Percentiles rank a stretch among this genome's conserved stretches.
Conservation (phyloP, 2,329 filamentous ascomycete species). For the Alternaria sp. region DNA sequence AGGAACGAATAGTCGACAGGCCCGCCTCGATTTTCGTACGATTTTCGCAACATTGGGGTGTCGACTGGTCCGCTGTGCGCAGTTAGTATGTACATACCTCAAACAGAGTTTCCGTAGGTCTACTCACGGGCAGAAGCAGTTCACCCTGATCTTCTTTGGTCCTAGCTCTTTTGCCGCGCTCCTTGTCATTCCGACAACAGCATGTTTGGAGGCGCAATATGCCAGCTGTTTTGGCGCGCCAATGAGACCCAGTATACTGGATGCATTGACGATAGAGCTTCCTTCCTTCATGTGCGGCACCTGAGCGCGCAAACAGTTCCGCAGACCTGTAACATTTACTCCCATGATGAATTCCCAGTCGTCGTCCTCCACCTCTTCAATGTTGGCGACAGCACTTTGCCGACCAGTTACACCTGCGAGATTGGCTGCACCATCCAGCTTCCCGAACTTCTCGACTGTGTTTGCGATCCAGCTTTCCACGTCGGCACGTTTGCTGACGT, state of each 20-base stretch:
- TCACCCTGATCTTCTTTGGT: slow-evolving; percentile 45
- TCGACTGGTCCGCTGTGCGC: slow-evolving; percentile 39
- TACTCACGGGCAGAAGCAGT: slow-evolving; percentile 49
- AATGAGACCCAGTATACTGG: slow-evolving; percentile 62
- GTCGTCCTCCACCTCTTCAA: slow-evolving; percentile 46
- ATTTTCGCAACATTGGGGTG: slow-evolving; percentile 46
- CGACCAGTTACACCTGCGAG: slow-evolving; percentile 56
- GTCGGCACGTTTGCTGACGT: slow-evolving; percentile 58
- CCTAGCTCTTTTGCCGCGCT: slow-evolving; percentile 53
- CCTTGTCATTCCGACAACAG: slow-evolving; percentile 53
- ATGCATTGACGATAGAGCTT: slow-evolving; percentile 55
- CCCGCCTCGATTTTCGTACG: slow-evolving; percentile 27
- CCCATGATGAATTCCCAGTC: slow-evolving; percentile 53
- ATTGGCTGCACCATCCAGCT: slow-evolving; percentile 52
- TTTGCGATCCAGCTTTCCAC: slow-evolving; percentile 63
- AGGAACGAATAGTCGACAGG: slow-evolving; percentile 33
- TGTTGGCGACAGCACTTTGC: slow-evolving; percentile 29
- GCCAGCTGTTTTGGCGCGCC: slow-evolving; percentile 50
- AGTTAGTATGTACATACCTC: slow-evolving; percentile 2
- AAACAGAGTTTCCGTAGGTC: background rate
- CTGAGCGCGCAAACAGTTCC: slow-evolving; percentile 53
- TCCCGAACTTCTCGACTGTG: slow-evolving; percentile 59
- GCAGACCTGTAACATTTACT: slow-evolving; percentile 51
- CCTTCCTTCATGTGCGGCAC: slow-evolving; percentile 53
- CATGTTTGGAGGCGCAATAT: slow-evolving; percentile 54